phyloP scores from a whole-genome alignment of 2,329 filamentous ascomycete genomes.

The Microthyrium microscopicum region DNA sequence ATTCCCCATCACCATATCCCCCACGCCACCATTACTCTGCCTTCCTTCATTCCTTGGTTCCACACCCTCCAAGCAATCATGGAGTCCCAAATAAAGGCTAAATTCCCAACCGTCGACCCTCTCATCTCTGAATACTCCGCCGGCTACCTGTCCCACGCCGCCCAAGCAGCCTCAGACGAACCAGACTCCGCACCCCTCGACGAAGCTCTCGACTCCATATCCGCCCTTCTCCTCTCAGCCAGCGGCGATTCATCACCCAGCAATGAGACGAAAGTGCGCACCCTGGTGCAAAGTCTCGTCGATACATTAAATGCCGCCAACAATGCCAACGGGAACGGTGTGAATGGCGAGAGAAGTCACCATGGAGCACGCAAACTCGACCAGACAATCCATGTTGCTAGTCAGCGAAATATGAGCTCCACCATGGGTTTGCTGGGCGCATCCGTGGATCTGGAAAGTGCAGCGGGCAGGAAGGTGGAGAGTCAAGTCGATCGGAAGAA shows the following conservation, averaged over 20 bases:
- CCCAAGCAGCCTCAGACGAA: constrained; percentile 41
- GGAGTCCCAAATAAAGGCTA: constrained; percentile 74
- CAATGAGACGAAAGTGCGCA: constrained; percentile 62
- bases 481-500: constrained; percentile 98
- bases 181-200: constrained; percentile 48
- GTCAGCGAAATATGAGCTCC: constrained; percentile 89
- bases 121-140: constrained; percentile 84
- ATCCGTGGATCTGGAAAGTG: constrained; percentile 82
- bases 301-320: constrained; percentile 60
- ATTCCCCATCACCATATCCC: too few relatives aligned
- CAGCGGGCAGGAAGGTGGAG: constrained; percentile 84
- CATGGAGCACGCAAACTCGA: constrained; percentile 62
- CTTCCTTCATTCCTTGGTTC: too few relatives aligned
- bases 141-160: constrained; percentile 83
- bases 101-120: constrained; percentile 75
- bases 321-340: constrained; percentile 54
- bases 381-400: constrained; percentile 85
- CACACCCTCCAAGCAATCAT: constrained; percentile 33
- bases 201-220: constrained; percentile 61
- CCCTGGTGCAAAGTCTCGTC: constrained; percentile 81
- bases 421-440: constrained; percentile 76
- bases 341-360: constrained; percentile 47
- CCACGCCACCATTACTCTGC: too few relatives aligned
- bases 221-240: constrained; percentile 83
- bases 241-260: constrained; percentile 61